Base-by-base conservation (phyloP, 2,329 filamentous ascomycete species). In the Sordariomycetes sp. region DNA sequence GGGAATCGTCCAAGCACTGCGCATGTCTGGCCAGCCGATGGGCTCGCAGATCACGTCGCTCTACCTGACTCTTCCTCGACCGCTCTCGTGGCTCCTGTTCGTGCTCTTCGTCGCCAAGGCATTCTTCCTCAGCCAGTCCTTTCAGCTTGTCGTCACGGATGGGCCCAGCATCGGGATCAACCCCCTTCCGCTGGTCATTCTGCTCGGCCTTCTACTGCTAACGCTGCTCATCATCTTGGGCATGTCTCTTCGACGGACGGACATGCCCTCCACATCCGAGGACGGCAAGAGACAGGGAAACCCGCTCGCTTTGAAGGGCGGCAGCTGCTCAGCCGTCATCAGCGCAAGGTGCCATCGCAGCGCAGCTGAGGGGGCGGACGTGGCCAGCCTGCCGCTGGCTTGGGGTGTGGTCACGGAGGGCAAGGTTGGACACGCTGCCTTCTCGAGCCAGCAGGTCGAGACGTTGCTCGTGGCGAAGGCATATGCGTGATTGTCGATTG, bases 251-350 rank as follows among this genome's bases (percentile, higher is more conserved):
- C 56, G 62, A 8, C 55, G 57, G 20, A 58, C 64, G 4, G 51
- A 60, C 8, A 15, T 38, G 14, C 44, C 53, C 3, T 47, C 55
- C 3, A 53, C 56, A 20, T 44, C 45, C 16, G 55, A 56, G 6
- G 52, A 55, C 36, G 59, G 57, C 27, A 43, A 46, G 8, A 51
- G 52, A 14, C 46, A 53, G 12, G 66, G 64, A 2, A 73, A 72
- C 50, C 69, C 70, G 16, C 59, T 73, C 17, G 57, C 57, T 2
- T 43, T 73, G 23, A 49, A 47, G 16, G 66, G 61, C 20, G 68
- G 68, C 9, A 55, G 58, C 27, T 72, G 68, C 51, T 69, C 64
- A 39, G 69, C 67, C 8, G 68, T 70, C n/a, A 46, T 74, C 40
- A 64, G 61, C 46, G 59, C 68, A 17, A 50, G 61, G 32, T 71